A percentile compares a stretch with the other conserved stretches of the same genome.
These are phyloP conservation scores for Aphanocladium album DNA, from an alignment of 2,329 filamentous ascomycete genomes.

Conservation along the genomic window DNA sequence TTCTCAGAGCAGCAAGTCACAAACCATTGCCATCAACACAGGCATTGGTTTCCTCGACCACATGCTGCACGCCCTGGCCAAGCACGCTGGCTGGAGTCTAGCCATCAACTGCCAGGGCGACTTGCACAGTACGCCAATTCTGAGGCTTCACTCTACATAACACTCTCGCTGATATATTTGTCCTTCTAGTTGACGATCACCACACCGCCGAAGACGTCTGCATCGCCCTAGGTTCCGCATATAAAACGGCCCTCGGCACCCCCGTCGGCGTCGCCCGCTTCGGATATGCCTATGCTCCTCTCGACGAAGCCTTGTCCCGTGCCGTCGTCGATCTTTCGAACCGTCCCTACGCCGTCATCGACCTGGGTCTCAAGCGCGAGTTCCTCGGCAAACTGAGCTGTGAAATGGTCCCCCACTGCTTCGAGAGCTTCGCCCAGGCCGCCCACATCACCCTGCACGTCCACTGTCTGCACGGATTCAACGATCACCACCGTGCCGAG, in stretches of 20 bases:
- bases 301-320: conserved; percentile 90
- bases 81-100: conserved; percentile 93
- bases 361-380: conserved; percentile 81
- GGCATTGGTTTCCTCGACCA: conserved; percentile 98
- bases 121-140: conserved; percentile 65
- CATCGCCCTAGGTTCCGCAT: conserved; percentile 82
- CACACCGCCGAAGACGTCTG: conserved; percentile 96
- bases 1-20: conserved; percentile 74
- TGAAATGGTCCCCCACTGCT: conserved; percentile 95
- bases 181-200: conserved; percentile 79
- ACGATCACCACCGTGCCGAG: conserved; percentile 95
- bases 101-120: conserved; percentile 80
- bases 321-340: conserved; percentile 95
- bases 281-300: conserved; percentile 84
- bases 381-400: conserved; percentile 89
- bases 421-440: conserved; percentile 89
- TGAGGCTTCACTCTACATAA: neutral
- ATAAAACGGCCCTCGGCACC: conserved; percentile 72
- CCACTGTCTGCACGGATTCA: conserved; percentile 82
- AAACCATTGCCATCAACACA: conserved; percentile 82
- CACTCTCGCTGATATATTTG: neutral
- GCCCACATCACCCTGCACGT: conserved; percentile 93
- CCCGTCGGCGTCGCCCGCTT: conserved; percentile 83
- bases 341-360: conserved; percentile 77
- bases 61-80: conserved; percentile 95